Percentiles rank a stretch among this genome's conserved stretches.
Conservation (phyloP, 768 basidiomycete species). For the Agaricus bisporus region DNA sequence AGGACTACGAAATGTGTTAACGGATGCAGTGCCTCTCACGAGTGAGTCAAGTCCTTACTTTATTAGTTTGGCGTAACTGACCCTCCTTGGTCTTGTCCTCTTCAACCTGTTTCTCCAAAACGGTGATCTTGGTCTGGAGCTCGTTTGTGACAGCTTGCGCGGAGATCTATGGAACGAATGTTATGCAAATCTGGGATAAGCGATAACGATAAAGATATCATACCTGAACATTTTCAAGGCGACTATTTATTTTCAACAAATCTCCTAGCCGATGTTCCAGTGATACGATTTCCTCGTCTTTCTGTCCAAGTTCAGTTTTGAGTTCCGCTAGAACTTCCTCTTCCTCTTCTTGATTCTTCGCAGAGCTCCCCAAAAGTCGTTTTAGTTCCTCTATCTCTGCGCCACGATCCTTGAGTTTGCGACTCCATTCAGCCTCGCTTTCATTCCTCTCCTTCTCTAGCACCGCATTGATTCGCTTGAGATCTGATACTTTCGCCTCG, state of each 20-base stretch:
- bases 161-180: conserved; percentile 18
- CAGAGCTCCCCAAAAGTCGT: conserved; percentile 46
- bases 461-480: conserved; percentile 53
- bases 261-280: conserved; percentile 52
- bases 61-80: conserved; percentile 70
- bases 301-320: conserved; percentile 47
- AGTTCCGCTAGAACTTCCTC: conserved; percentile 49
- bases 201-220: conserved; percentile 5
- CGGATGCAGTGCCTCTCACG: neutral
- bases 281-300: conserved; percentile 40
- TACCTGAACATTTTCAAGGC: conserved; percentile 60
- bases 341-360: conserved; percentile 54
- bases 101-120: conserved; percentile 63
- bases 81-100: conserved; percentile 66
- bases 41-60: conserved; percentile 40
- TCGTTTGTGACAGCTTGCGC: conserved; percentile 39
- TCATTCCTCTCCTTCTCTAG: conserved; percentile 84
- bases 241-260: conserved; percentile 37
- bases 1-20: conserved; percentile 41
- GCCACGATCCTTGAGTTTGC: conserved; percentile 72
- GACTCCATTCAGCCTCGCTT: conserved; percentile 84
- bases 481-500: conserved; percentile 68
- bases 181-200: neutral
- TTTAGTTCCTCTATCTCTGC: conserved; percentile 74
- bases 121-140: conserved; percentile 37